Evolutionary conservation across 345 rosid genomes (phyloP), one percentile per base, ranked within the genome.

Genomic region (Rhodamnia rubescens): DNA sequence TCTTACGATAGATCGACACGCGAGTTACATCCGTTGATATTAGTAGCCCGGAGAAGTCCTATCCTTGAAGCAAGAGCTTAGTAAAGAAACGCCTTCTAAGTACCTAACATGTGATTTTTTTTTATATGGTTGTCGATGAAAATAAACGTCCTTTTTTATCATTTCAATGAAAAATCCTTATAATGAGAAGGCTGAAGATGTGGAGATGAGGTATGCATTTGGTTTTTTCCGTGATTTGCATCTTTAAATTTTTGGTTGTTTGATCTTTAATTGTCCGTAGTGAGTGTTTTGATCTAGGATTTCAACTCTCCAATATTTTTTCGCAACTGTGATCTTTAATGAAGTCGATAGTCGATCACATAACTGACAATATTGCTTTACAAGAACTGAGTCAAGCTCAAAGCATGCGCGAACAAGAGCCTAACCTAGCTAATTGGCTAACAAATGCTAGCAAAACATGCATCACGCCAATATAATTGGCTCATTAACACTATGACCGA

Each of bases 1-100:
- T 7, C 74, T 0, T 3, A 20, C 21, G 0, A 15, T 0, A 15
- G 9, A 11, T 0, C 74, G 16, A 0, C 42, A 29, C 2, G 11
- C 2, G 2, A 29, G 0, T 32, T 16, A 4, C 8, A 18, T 32
- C 1, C 0, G 1, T 4, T 55, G n/a, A 22, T 55, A 55, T 2
- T 64, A n/a, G n/a, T 21, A 21, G n/a, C 11, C 2, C 22, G n/a
- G n/a, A 55, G 12, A 55, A 7, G 36, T 27, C 9, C 36, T 6
- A 27, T 59, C 20, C 6, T 15, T 64, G 20, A 64, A 29, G 6
- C 42, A 7, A 16, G 16, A 64, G 44, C 75, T 1, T 8, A 8
- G 75, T 29, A 42, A 69, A 36, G 0, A 69, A 69, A 69, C 47
- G 1, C 7, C 5, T 69, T 18, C 6, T 18, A 1, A 18, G 10